Evolutionary conservation across 345 rosid species (phyloP).

Genomic region (Syzygium grande): DNA sequence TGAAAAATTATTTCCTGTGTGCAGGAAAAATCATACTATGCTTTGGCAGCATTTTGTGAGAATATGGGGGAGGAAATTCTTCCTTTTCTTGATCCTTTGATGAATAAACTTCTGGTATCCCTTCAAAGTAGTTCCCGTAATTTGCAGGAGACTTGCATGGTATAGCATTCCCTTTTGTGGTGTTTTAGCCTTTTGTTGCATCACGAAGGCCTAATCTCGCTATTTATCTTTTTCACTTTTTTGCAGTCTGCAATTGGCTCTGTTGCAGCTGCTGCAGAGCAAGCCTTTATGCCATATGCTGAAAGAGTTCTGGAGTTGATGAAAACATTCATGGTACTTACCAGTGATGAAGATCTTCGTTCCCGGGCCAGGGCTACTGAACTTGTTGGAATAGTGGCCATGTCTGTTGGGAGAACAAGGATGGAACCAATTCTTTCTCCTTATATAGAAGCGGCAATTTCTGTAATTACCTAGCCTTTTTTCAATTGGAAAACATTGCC

Average conservation of each 20-base stretch:
- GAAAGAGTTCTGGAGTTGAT: constrained; percentile 82
- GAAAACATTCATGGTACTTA: constrained; percentile 94
- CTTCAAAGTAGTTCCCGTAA: constrained; percentile 81
- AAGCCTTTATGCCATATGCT: constrained; percentile 95
- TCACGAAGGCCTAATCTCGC: background rate
- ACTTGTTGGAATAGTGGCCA: constrained; percentile 98
- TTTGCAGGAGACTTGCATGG: constrained; percentile 99
- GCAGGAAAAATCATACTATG: constrained; percentile 97
- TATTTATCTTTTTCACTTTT: background rate
- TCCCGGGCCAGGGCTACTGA: constrained; percentile 97
- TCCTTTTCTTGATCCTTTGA: constrained; percentile 82
- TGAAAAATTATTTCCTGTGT: background rate
- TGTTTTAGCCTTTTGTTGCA: background rate
- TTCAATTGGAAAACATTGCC: background rate
- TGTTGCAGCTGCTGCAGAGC: constrained; percentile 96
- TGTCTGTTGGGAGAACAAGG: constrained; percentile 81
- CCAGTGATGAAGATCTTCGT: constrained; percentile 82
- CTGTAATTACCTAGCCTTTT: constrained; percentile 39
- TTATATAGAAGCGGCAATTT: constrained; percentile 91
- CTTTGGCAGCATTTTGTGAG: constrained; percentile 98
- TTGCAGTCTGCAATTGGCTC: constrained; percentile 97
- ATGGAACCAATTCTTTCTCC: constrained; percentile 84
- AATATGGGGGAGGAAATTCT: constrained; percentile 96
- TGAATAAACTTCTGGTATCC: constrained; percentile 79
- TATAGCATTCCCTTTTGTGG: constrained; percentile 17